Percentiles rank a stretch among this genome's conserved stretches.
Evolutionary conservation across 805 yeast species (phyloP).

Genomic region (Yarrowia keelungensis): DNA sequence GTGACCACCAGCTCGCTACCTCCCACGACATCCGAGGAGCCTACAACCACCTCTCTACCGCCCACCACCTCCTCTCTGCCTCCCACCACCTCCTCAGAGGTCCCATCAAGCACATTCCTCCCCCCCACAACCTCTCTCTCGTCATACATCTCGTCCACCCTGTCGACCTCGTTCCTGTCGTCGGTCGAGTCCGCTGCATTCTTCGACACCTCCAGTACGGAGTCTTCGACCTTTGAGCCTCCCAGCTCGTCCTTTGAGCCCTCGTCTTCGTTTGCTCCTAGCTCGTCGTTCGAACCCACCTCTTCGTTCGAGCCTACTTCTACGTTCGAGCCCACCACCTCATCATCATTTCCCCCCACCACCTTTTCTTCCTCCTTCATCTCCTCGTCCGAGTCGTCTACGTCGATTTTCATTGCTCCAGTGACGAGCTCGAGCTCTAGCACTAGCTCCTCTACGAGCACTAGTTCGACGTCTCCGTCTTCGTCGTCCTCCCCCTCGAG

Average conservation of each 20-base stretch:
- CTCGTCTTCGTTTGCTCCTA: background rate
- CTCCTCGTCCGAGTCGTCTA: background rate
- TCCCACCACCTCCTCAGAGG: background rate
- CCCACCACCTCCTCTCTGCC: background rate
- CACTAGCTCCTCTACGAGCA: background rate
- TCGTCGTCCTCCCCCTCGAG: background rate
- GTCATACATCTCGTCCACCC: conserved; percentile 18
- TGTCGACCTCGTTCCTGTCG: conserved; percentile 14
- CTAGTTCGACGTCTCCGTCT: background rate
- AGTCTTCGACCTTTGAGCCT: background rate
- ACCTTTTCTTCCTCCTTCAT: conserved; percentile 1
- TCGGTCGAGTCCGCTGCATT: conserved; percentile 29
- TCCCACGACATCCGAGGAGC: background rate
- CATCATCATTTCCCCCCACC: no score
- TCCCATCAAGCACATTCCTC: background rate
- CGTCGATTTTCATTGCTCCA: conserved; percentile 6
- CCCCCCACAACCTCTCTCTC: conserved; percentile 2
- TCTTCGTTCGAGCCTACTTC: background rate
- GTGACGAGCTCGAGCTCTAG: background rate
- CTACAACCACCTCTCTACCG: background rate
- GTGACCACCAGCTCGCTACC: no score
- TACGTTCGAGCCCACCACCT: background rate
- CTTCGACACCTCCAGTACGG: background rate
- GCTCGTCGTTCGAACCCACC: background rate
- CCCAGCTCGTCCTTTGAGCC: background rate